phyloP scores from a whole-genome alignment of 2,329 filamentous ascomycete species.

The Fusarium sp. region DNA sequence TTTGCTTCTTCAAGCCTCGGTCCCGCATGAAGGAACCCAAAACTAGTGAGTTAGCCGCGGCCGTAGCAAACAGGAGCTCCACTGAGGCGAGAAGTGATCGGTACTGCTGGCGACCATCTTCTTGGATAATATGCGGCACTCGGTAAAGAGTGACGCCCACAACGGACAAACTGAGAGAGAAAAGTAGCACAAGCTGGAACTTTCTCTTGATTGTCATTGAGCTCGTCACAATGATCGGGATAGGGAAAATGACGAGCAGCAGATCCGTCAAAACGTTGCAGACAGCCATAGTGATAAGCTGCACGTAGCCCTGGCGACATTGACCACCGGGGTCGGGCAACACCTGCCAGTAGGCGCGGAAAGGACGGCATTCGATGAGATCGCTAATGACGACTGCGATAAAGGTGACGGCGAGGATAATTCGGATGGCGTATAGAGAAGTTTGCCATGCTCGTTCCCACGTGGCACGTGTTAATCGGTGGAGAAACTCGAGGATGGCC shows the following conservation, averaged over 20 bases:
- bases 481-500: conserved; percentile 91
- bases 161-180: conserved; percentile 85
- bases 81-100: conserved; percentile 90
- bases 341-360: conserved; percentile 82
- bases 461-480: conserved; percentile 82
- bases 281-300: conserved; percentile 89
- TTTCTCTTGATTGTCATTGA: conserved; percentile 83
- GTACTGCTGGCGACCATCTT: conserved; percentile 82
- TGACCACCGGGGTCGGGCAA: conserved; percentile 85
- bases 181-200: conserved; percentile 81
- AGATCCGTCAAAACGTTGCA: conserved; percentile 92
- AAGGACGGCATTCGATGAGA: conserved; percentile 84
- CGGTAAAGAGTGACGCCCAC: conserved; percentile 85
- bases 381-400: conserved; percentile 84
- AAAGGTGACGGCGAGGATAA: conserved; percentile 83
- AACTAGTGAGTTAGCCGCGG: conserved; percentile 88
- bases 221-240: conserved; percentile 86
- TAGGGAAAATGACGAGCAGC: conserved; percentile 87
- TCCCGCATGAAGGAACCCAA: conserved; percentile 94
- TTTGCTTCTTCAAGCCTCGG: conserved; percentile 88
- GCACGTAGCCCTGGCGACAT: conserved; percentile 88
- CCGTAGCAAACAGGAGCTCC: conserved; percentile 89
- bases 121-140: conserved; percentile 79
- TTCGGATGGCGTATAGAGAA: conserved; percentile 77
- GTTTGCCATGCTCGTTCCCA: conserved; percentile 84